Evolutionary conservation across 768 basidiomycete species (phyloP).

Genomic region (Sarcodon aspratus): DNA sequence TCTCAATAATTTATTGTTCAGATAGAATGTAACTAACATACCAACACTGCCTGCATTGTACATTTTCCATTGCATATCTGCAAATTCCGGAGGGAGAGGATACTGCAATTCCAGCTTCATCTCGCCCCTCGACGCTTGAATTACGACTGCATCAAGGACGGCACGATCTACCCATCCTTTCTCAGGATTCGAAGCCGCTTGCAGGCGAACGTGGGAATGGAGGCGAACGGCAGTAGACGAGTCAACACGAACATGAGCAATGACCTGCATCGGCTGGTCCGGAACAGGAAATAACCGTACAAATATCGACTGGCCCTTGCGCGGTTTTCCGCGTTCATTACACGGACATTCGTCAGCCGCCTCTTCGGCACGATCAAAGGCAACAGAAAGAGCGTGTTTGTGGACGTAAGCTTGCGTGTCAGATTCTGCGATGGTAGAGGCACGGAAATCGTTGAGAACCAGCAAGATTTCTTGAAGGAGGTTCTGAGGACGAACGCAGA

Average conservation of each 20-base stretch:
- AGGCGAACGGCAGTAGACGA: slow-evolving; percentile 34
- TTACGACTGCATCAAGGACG: slow-evolving; percentile 51
- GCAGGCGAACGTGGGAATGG: slow-evolving; percentile 57
- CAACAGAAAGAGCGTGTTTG: slow-evolving; percentile 43
- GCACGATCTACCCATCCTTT: slow-evolving; percentile 34
- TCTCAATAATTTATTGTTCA: too few species aligned
- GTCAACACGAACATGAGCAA: slow-evolving; percentile 47
- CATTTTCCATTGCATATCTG: slow-evolving; percentile 51
- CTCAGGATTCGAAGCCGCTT: slow-evolving; percentile 45
- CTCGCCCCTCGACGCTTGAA: slow-evolving; percentile 39
- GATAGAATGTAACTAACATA: too few species aligned
- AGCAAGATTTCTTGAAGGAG: slow-evolving; percentile 51
- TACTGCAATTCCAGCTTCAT: slow-evolving; percentile 41
- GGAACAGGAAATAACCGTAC: slow-evolving; percentile 26
- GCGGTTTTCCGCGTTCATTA: slow-evolving; percentile 36
- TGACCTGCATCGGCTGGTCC: slow-evolving; percentile 26
- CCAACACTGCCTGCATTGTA: slow-evolving; percentile 52
- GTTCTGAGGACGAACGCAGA: slow-evolving; percentile 38
- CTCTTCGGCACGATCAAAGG: slow-evolving; percentile 56
- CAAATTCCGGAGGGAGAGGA: slow-evolving; percentile 49
- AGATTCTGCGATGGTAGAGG: slow-evolving; percentile 10
- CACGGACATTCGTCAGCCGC: slow-evolving; percentile 59
- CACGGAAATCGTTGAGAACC: slow-evolving; percentile 41
- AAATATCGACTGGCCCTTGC: slow-evolving; percentile 27
- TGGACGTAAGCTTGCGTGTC: slow-evolving; percentile 32